Evolutionary conservation across 148 eudicot species (phyloP).

Genomic region (Chenopodium suecicum): DNA sequence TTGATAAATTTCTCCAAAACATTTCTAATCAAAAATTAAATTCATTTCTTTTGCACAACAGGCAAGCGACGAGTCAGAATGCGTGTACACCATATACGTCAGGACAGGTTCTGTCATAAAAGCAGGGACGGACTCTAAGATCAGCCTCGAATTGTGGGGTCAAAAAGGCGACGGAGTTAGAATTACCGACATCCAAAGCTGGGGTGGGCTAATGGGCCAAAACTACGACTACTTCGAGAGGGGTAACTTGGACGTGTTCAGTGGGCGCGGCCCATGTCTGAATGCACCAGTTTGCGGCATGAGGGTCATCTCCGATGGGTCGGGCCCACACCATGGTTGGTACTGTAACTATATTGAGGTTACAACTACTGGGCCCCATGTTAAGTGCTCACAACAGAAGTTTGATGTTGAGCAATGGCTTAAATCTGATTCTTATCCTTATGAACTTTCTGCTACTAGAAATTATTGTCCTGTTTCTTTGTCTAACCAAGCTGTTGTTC

Average conservation of each 20-base stretch:
- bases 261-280: conserved; percentile 68
- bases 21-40: no score
- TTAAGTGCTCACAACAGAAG: conserved; percentile 35
- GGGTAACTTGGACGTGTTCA: conserved; percentile 76
- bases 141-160: conserved; percentile 57
- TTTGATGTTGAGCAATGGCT: conserved; percentile 75
- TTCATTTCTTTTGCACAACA: background rate
- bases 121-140: conserved; percentile 81
- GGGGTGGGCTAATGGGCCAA: conserved; percentile 90
- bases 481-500: background rate
- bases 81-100: conserved; percentile 70
- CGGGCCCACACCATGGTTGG: conserved; percentile 69
- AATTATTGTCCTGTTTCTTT: conserved; percentile 34
- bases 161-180: conserved; percentile 40
- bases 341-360: conserved; percentile 72
- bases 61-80: conserved; percentile 32
- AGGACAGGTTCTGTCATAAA: conserved; percentile 74
- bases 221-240: conserved; percentile 82
- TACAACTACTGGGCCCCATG: conserved; percentile 57
- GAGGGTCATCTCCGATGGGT: conserved; percentile 66
- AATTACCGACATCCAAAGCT: conserved; percentile 51
- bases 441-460: conserved; percentile 45
- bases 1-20: background rate
- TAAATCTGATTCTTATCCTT: conserved; percentile 49
- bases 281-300: conserved; percentile 54